Evolutionary conservation across 176 grass and related monocot species (phyloP).

Genomic region (Canna indica): DNA sequence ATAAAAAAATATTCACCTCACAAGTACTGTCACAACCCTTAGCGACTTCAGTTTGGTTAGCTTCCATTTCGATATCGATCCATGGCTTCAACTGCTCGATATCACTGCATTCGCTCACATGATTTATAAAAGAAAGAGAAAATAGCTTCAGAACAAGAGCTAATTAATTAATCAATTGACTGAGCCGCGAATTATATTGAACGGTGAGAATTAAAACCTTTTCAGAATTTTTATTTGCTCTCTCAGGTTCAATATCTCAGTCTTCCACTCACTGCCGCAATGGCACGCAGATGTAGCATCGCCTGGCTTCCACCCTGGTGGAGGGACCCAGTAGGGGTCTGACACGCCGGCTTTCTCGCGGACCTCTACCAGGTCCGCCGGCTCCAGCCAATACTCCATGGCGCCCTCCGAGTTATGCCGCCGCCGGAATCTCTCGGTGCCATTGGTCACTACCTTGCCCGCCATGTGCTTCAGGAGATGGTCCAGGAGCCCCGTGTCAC

Average conservation of each 20-base stretch:
- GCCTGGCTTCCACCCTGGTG: slow-evolving; percentile 48
- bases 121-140: neutral
- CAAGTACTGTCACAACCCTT: no score
- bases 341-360: slow-evolving; percentile 35
- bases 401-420: slow-evolving; percentile 45
- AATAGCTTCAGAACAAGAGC: neutral
- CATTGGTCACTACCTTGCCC: slow-evolving; percentile 29
- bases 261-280: slow-evolving; percentile 9
- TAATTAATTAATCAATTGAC: neutral
- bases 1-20: neutral
- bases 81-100: slow-evolving; percentile 3
- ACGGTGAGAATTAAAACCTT: slow-evolving; percentile 6
- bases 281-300: slow-evolving; percentile 29
- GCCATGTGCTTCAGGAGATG: slow-evolving; percentile 61
- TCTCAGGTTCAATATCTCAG: slow-evolving; percentile 4
- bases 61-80: slow-evolving; percentile 1
- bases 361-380: slow-evolving; percentile 34
- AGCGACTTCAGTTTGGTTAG: neutral
- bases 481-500: slow-evolving; percentile 73
- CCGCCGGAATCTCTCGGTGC: slow-evolving; percentile 37
- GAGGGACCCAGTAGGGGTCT: slow-evolving; percentile 56
- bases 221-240: slow-evolving; percentile 21
- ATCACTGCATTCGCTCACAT: neutral
- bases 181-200: no score
- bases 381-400: slow-evolving; percentile 78